Evolutionary conservation across 352 stramenopile species (phyloP).

Genomic region (Phytophthora palmivora): DNA sequence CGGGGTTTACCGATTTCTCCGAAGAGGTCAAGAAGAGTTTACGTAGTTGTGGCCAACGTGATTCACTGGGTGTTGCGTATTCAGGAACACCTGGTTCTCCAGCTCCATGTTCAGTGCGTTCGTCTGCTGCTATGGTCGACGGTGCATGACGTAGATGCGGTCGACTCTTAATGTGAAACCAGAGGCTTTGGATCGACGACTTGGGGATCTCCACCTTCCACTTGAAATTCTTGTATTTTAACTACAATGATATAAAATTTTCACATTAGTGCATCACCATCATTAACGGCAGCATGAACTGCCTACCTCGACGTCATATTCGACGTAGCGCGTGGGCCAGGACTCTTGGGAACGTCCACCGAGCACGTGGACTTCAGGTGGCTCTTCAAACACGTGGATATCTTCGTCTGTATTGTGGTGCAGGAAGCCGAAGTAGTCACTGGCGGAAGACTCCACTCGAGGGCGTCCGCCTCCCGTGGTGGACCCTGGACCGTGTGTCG

Average conservation of each 20-base stretch:
- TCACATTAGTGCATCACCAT: slow-evolving; percentile 36
- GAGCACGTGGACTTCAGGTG: slow-evolving; percentile 65
- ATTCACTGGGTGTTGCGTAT: slow-evolving; percentile 17
- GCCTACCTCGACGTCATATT: slow-evolving; percentile 85
- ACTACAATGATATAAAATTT: slow-evolving; percentile 25
- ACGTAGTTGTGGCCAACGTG: slow-evolving; percentile 71
- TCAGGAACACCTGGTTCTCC: slow-evolving; percentile 32
- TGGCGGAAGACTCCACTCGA: slow-evolving; percentile 26
- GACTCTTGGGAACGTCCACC: slow-evolving; percentile 75
- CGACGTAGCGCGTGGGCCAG: slow-evolving; percentile 84
- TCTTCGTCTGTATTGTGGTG: slow-evolving; percentile 67
- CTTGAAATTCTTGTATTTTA: slow-evolving; percentile 78
- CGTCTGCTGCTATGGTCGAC: slow-evolving; percentile 16
- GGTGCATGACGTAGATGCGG: slow-evolving; percentile 61
- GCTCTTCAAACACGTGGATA: slow-evolving; percentile 80
- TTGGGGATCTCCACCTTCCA: slow-evolving; percentile 90
- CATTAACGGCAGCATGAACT: slow-evolving; percentile 29
- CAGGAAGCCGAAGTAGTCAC: slow-evolving; percentile 57
- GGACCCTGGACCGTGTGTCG: slow-evolving; percentile 41
- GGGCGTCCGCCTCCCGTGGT: slow-evolving; percentile 17
- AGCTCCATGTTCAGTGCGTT: slow-evolving; percentile 34
- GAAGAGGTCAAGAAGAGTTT: slow-evolving; percentile 84
- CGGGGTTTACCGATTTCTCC: slow-evolving; percentile 70
- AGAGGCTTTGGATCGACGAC: slow-evolving; percentile 81
- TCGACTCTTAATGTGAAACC: slow-evolving; percentile 89